Evolutionary conservation across 306 rosid species (phyloP).

Genomic region (Abrus pulchellus): DNA sequence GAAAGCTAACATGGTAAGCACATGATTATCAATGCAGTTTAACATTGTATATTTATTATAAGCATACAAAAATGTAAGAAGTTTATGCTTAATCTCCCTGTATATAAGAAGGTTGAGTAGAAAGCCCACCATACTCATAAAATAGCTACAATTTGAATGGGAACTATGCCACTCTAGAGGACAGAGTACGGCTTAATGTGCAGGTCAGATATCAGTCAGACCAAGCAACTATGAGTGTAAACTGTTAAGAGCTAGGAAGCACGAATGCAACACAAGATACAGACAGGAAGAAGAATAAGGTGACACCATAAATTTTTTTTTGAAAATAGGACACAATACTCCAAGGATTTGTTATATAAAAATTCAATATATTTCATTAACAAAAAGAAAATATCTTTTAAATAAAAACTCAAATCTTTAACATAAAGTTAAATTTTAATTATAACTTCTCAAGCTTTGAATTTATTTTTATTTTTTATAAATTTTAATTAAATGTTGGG

Average conservation of each 20-base stretch:
- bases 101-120: constrained; percentile 21
- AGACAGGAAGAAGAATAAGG: no score
- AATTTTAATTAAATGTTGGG: no score
- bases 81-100: constrained; percentile 16
- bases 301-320: no score
- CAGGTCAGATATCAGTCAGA: constrained; percentile 25
- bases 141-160: constrained; percentile 3
- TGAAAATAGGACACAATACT: no score
- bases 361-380: no score
- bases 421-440: no score
- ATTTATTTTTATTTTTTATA: no score
- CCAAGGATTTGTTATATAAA: no score
- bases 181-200: background rate
- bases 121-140: constrained; percentile 11
- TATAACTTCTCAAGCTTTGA: no score
- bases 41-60: background rate
- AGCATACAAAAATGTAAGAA: constrained; percentile 15
- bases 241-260: background rate
- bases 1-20: constrained; percentile 73
- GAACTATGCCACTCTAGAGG: constrained; percentile 5
- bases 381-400: no score
- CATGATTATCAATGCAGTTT: constrained; percentile 42
- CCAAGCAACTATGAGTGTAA: background rate
- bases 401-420: no score
- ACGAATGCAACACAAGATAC: no score